phyloP scores from a whole-genome alignment of 768 basidiomycete genomes.

The Lentinus brumalis region DNA sequence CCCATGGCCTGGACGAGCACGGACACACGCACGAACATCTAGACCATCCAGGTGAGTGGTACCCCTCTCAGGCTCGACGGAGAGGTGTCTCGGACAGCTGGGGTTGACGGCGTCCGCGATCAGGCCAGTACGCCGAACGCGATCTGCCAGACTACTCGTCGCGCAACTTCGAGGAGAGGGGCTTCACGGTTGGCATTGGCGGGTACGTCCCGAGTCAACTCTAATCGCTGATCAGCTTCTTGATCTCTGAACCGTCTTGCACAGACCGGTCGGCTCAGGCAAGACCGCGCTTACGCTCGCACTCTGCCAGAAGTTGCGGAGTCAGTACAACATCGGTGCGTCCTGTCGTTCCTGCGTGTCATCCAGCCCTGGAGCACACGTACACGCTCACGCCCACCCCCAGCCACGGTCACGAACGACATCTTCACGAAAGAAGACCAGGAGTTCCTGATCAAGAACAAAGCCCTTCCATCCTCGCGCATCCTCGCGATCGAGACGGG shows the following conservation, averaged over 20 bases:
- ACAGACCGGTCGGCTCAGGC: conserved; percentile 94
- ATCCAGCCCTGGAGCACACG: background rate
- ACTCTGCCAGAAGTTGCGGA: conserved; percentile 79
- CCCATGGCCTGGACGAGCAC: conserved; percentile 69
- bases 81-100: background rate
- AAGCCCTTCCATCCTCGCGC: conserved; percentile 79
- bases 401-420: conserved; percentile 98
- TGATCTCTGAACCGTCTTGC: background rate
- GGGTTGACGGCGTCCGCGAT: conserved; percentile 2
- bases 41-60: conserved; percentile 73
- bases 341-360: background rate
- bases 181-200: conserved; percentile 97
- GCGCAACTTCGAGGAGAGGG: conserved; percentile 89
- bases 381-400: conserved; percentile 13
- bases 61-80: background rate
- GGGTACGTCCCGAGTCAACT: conserved; percentile 56
- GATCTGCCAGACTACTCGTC: conserved; percentile 87
- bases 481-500: conserved; percentile 98
- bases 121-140: conserved; percentile 90
- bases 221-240: background rate
- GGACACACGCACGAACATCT: conserved; percentile 95
- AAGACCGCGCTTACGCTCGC: conserved; percentile 95
- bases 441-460: conserved; percentile 93
- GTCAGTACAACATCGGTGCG: conserved; percentile 89
- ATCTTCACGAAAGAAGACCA: conserved; percentile 99